Percentiles rank a stretch among this genome's conserved stretches.
These are phyloP conservation scores for Fragosphaeria purpurea DNA, from an alignment of 2,329 filamentous ascomycete genomes.

Conservation along the genomic window DNA sequence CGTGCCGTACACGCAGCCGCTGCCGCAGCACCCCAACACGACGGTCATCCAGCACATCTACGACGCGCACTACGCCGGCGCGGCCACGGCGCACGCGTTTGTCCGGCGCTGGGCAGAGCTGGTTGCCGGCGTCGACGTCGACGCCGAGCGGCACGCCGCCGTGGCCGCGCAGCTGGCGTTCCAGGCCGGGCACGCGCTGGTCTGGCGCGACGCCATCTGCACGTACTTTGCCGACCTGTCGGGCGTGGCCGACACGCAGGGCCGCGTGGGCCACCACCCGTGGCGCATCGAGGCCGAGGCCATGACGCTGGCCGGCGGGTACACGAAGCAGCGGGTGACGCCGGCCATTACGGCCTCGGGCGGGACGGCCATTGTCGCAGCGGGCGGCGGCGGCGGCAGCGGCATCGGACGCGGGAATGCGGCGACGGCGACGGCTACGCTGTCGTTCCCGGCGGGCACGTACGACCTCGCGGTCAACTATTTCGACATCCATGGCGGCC, in stretches of 20 bases:
- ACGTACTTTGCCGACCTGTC: conserved; percentile 54
- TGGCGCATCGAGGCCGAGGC: conserved; percentile 60
- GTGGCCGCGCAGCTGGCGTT: conserved; percentile 49
- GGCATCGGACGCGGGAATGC: conserved; percentile 25
- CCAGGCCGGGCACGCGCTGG: conserved; percentile 59
- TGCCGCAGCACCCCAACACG: conserved; percentile 44
- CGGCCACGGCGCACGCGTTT: conserved; percentile 51
- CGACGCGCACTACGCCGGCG: conserved; percentile 42
- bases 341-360: conserved; percentile 53
- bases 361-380: conserved; percentile 44
- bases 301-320: conserved; percentile 48
- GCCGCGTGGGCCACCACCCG: conserved; percentile 50
- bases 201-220: conserved; percentile 60
- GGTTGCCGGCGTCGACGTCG: conserved; percentile 38
- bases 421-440: not conserved
- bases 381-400: not conserved
- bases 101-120: conserved; percentile 43
- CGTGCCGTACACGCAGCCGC: conserved; percentile 53
- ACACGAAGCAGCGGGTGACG: conserved; percentile 40
- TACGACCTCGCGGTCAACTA: conserved; percentile 60
- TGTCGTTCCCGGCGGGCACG: conserved; percentile 34
- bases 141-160: conserved; percentile 49
- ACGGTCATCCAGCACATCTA: conserved; percentile 53
- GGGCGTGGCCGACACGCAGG: conserved; percentile 44
- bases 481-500: conserved; percentile 51